Percentiles rank a stretch among this genome's conserved stretches.
Evolutionary conservation across 2,329 filamentous ascomycete genomes (phyloP).

Genomic region (Nemania sp.): DNA sequence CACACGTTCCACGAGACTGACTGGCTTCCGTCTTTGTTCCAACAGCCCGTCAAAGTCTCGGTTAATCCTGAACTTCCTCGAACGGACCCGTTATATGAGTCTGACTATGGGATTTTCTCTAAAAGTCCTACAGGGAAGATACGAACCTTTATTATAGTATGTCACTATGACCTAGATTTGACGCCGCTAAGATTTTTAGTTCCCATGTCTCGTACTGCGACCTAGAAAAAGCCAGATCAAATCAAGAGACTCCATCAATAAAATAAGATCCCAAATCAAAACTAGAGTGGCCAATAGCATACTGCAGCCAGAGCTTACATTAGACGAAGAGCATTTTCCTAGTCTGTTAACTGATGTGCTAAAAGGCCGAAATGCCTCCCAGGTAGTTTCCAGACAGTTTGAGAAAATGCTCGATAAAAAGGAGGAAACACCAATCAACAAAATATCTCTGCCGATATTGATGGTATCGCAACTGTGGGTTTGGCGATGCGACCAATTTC

Average conservation of each 20-base stretch:
- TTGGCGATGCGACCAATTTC: background rate
- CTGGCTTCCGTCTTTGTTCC: background rate
- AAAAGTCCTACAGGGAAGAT: background rate
- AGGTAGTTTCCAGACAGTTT: conserved; percentile 11
- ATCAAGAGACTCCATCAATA: background rate
- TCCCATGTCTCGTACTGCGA: background rate
- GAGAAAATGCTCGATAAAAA: background rate
- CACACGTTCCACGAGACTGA: background rate
- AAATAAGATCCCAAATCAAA: background rate
- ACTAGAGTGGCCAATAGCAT: background rate
- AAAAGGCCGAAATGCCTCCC: background rate
- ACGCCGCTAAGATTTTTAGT: background rate
- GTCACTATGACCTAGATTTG: background rate
- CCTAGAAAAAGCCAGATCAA: too few relatives aligned
- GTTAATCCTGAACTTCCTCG: background rate
- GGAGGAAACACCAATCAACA: too few relatives aligned
- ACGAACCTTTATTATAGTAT: background rate
- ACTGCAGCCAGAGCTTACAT: conserved; percentile 5
- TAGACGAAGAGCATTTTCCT: conserved; percentile 19
- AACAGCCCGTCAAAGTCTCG: background rate
- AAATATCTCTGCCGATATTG: too few relatives aligned
- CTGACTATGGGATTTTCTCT: background rate
- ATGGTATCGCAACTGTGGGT: conserved; percentile 9
- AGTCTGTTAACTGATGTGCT: background rate
- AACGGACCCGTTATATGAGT: background rate